Evolutionary conservation across 164 flowering plant genomes (phyloP).

Genomic region (Aristolochia fimbriata): DNA sequence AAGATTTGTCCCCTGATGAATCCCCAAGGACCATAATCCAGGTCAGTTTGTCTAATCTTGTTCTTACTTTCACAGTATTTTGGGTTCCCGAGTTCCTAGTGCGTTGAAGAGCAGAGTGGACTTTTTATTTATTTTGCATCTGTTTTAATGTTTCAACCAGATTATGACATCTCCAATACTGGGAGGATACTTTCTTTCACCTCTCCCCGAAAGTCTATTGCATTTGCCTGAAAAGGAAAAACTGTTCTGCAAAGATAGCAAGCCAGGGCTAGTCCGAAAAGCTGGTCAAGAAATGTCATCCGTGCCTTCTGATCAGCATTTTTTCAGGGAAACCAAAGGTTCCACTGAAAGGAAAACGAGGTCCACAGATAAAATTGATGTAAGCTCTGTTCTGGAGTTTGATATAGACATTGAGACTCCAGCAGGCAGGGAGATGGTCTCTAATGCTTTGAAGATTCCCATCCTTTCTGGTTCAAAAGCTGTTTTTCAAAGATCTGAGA

Average conservation of each 20-base stretch:
- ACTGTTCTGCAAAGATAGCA: constrained; percentile 7
- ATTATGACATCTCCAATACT: constrained; percentile 53
- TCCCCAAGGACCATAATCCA: constrained; percentile 59
- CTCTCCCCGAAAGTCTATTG: constrained; percentile 48
- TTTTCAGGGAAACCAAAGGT: constrained; percentile 11
- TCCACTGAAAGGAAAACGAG: constrained; percentile 25
- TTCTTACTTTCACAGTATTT: not conserved
- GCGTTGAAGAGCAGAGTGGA: not conserved
- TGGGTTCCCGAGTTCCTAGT: too few species aligned
- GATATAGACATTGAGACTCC: constrained; percentile 23
- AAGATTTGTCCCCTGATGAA: constrained; percentile 22
- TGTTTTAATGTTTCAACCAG: constrained; percentile 30
- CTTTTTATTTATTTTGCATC: not conserved
- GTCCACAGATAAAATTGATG: constrained; percentile 13
- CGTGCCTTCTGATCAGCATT: constrained; percentile 10
- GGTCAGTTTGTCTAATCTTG: constrained; percentile 23
- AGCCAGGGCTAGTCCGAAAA: constrained; percentile 8
- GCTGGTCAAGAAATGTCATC: constrained; percentile 7
- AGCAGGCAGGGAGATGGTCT: constrained; percentile 17
- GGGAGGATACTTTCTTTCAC: constrained; percentile 42
- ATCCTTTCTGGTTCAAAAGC: constrained; percentile 5
- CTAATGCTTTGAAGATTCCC: constrained; percentile 13
- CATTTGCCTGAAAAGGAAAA: constrained; percentile 25
- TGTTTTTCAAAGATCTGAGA: constrained; percentile 3
- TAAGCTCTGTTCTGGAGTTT: constrained; percentile 13